Conservation (phyloP, 2,329 filamentous ascomycete genomes). For the Uncinocarpus reesii region DNA sequence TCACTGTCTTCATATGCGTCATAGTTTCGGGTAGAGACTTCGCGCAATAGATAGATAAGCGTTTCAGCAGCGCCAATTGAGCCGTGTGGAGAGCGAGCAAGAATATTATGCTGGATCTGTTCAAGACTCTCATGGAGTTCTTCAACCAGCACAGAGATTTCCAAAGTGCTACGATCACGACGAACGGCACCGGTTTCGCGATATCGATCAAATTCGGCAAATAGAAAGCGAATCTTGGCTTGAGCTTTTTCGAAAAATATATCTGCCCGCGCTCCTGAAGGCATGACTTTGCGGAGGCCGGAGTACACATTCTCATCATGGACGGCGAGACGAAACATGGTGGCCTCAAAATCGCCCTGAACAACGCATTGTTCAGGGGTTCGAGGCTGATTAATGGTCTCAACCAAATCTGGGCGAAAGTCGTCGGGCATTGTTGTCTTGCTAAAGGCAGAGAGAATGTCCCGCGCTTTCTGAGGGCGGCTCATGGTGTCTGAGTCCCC, state of each 20-base stretch:
- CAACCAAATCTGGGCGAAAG: constrained; percentile 32
- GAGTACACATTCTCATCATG: constrained; percentile 36
- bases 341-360: constrained; percentile 37
- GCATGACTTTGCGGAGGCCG: constrained; percentile 36
- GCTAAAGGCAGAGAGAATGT: constrained; percentile 40
- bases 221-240: constrained; percentile 26
- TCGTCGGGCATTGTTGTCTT: constrained; percentile 33
- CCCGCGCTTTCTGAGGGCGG: constrained; percentile 32
- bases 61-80: constrained; percentile 30
- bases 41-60: constrained; percentile 31
- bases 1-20: constrained; percentile 31
- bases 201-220: constrained; percentile 34
- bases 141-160: constrained; percentile 26
- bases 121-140: constrained; percentile 25
- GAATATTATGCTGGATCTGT: constrained; percentile 27
- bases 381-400: constrained; percentile 25
- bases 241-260: constrained; percentile 38
- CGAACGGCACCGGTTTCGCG: constrained; percentile 25
- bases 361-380: constrained; percentile 36
- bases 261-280: constrained; percentile 32
- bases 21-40: constrained; percentile 30
- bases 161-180: constrained; percentile 20
- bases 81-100: constrained; percentile 28
- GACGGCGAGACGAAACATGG: constrained; percentile 37
- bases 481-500: constrained; percentile 24